phyloP scores from a whole-genome alignment of 768 basidiomycete species.

The Pleurotus cornucopiae region DNA sequence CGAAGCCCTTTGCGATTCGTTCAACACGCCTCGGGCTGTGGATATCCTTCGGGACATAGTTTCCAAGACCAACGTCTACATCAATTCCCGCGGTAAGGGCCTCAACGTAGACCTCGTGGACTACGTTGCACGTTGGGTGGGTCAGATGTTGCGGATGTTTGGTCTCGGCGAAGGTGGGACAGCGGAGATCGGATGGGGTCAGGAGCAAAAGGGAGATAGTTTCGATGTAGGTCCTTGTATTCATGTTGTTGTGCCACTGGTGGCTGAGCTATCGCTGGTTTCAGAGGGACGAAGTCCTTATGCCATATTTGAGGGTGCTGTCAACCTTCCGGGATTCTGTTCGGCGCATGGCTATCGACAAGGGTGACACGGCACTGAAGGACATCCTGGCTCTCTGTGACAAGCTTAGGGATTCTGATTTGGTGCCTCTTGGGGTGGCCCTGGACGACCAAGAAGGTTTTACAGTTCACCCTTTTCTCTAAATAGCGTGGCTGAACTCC shows the following conservation, averaged over 20 bases:
- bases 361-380: slow-evolving; percentile 58
- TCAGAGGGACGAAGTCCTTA: slow-evolving; percentile 79
- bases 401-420: slow-evolving; percentile 81
- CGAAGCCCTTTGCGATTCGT: slow-evolving; percentile 88
- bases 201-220: slow-evolving; percentile 38
- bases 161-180: slow-evolving; percentile 66
- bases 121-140: slow-evolving; percentile 63
- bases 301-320: slow-evolving; percentile 83
- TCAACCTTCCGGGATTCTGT: slow-evolving; percentile 92
- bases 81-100: slow-evolving; percentile 58
- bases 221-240: slow-evolving; percentile 43
- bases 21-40: slow-evolving; percentile 89
- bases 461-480: background rate
- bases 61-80: slow-evolving; percentile 83
- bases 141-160: slow-evolving; percentile 72
- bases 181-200: slow-evolving; percentile 83
- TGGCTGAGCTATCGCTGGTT: slow-evolving; percentile 3
- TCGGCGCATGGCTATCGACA: slow-evolving; percentile 74
- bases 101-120: slow-evolving; percentile 63
- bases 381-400: slow-evolving; percentile 88
- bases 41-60: slow-evolving; percentile 76
- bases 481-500: slow-evolving; percentile 2
- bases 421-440: slow-evolving; percentile 92
- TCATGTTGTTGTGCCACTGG: background rate
- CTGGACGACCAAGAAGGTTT: slow-evolving; percentile 95